phyloP scores from a whole-genome alignment of 805 yeast genomes.

The Pichia heedii region DNA sequence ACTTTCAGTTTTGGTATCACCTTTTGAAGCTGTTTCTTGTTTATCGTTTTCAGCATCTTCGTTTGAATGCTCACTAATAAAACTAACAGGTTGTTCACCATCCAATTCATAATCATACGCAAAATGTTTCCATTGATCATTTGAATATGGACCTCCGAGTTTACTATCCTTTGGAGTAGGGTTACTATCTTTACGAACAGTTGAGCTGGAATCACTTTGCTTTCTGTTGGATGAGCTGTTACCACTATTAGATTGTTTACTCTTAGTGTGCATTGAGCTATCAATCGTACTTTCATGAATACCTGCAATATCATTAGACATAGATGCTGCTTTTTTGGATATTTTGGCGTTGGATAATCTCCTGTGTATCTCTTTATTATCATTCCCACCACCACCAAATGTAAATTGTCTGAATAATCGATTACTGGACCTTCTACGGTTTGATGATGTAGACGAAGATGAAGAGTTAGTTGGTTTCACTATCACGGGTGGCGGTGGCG shows the following conservation, averaged over 20 bases:
- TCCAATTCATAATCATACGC: conserved; percentile 13
- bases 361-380: conserved; percentile 24
- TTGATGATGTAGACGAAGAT: not conserved
- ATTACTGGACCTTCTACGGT: conserved; percentile 1
- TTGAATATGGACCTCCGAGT: conserved; percentile 8
- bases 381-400: conserved; percentile 24
- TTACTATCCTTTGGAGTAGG: conserved; percentile 1
- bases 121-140: conserved; percentile 12
- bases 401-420: conserved; percentile 22
- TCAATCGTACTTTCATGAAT: conserved; percentile 20
- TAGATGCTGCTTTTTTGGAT: conserved; percentile 32
- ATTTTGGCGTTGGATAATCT: conserved; percentile 31
- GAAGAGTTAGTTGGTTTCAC: not conserved
- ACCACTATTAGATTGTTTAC: not conserved
- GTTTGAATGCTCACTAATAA: conserved; percentile 8
- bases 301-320: conserved; percentile 40
- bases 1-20: not conserved
- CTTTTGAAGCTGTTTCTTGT: not conserved
- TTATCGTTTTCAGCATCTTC: not conserved
- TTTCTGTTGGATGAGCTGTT: not conserved
- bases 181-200: not conserved
- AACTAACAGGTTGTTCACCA: conserved; percentile 14
- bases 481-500: not conserved
- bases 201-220: not conserved
- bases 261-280: conserved; percentile 1